Evolutionary conservation across 495 filamentous ascomycete genomes (phyloP), one percentile per base, ranked within the genome.

Genomic region (Aspergillus ellipticus): DNA sequence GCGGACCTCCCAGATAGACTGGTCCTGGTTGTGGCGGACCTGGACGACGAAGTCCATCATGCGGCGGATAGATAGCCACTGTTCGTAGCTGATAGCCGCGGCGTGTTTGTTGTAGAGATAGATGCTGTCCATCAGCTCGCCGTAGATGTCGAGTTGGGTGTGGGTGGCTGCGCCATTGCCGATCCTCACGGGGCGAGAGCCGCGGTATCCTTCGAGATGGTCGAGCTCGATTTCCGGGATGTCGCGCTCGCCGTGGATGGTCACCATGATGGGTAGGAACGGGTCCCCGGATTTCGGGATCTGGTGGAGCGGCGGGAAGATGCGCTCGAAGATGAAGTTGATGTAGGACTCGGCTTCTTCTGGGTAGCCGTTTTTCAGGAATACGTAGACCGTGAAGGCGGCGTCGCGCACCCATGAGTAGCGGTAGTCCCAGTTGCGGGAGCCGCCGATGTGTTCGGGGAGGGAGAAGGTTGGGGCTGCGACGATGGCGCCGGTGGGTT

Each of bases 91-190:
- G 52, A 88, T 80, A 1, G 85, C 86, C 61, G 89, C 88, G 13
- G 85, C 87, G 62, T 86, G 86, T 66, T 88, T 89, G 73, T 90
- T 88, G 73, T 88, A 88, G 4, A 90, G 72, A 60, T 90, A 90
- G 57, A 90, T 85, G 51, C 72, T 82, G 66, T 90, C 86, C 79
- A 90, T 82, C 0, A 90, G 76, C 64, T 90, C 87, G 17, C 87
- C 86, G 58, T 89, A 90, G 42, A 89, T 89, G 56, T 90, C 87
- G 46, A 89, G 81, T 61, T 90, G 87, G 42, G 81, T 82, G 64
- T 90, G 87, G 66, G 81, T 87, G 8, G 85, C 85, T 0, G 87
- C 87, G 5, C 84, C 86, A 61, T 90, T 90, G 22, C 86, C 87
- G 42, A 89, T 83, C n/a, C 86, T 81, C 15, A 89, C 86, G 0